Base-by-base conservation (phyloP, 2,329 filamentous ascomycete genomes). In the Sporothrix euskadiensis region DNA sequence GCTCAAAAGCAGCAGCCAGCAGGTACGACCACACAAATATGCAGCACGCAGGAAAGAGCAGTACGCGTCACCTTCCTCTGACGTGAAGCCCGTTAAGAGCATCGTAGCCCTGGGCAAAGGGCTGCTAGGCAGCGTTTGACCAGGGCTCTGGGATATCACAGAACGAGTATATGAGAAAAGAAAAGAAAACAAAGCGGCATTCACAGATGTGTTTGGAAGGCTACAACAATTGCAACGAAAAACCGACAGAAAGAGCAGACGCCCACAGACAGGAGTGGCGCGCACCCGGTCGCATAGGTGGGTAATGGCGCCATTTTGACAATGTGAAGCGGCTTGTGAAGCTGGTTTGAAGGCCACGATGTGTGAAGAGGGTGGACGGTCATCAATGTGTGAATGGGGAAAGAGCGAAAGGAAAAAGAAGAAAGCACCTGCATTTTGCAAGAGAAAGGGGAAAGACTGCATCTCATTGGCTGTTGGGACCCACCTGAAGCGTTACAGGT, bases 301-400 rank as follows among this genome's bases (percentile, higher is more conserved):
- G 81, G 78, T 78, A 78, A 80, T 82, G 79, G 79, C 79, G 78
- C 81, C 79, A 82, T 77, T 79, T 77, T 69, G 68, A 16, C 39
- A 49, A 70, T 56, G 47, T 57, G 68, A 73, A 71, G 72, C 72
- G 68, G 56, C 39, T 70, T 47, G 30, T 44, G 66, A 65, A 56
- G 72, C 61, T 47, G 41, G 61, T 72, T 39, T 47, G 52, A 65
- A 41, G 49, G 39, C 57, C 26, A 30, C 16, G 54, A 65, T 47
- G 57, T 52, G 30, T 52, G 30, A 65, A 39, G n/a, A 44, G 9
- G 8, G 19, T 44, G 44, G 30, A 49, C 22, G 4, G 32, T 56
- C 41, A 35, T n/a, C 47, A n/a, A 41, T 30, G 14, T 32, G 54
- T 61, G 39, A n/a, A n/a, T 35, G 9, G 47, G 19, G 47, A 14